Evolutionary conservation across 148 eudicot species (phyloP), one percentile per base, ranked within the genome.

Genomic region (Cornus suecica): DNA sequence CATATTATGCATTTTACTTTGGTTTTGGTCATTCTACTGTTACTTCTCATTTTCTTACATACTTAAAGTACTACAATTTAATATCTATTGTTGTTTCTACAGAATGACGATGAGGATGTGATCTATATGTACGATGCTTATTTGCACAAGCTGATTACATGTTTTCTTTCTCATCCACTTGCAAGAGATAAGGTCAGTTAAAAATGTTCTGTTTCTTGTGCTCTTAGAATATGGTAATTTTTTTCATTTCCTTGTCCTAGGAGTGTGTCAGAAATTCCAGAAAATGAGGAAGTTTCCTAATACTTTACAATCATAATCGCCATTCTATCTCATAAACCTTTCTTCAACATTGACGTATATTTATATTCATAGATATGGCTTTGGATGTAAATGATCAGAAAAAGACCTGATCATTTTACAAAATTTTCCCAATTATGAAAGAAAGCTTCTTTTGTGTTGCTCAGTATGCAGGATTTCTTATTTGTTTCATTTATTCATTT

Each of bases 71-170:
- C 69, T 37, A 26, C 64, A 18, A 54, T n/a, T 18, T 51, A 3
- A 27, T 26, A 67, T 22, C n/a, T 66, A 5, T 51, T 23, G 32
- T 63, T 67, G 10, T 66, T 78, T 72, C n/a, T 79, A 74, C 94
- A 95, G 97, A 95, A 92, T 80, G 99, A 95, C 63, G 99, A 92
- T 69, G 99, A 95, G 81, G 99, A 95, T 76, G 88, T 95, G 88
- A 81, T 87, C 68, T 95, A 91, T 74, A 89, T 95, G 92, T 95
- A 95, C 88, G 91, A 87, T 83, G 99, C 94, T 63, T 92, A 95
- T 87, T 89, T 95, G 76, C 99, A 95, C 87, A 95, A 95, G 85
- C 88, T 89, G 76, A 80, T 95, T 69, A 89, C 91, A 32, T 89
- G 89, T 80, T 95, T 92, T 84, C 89, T 95, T 66, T 91, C 97